Conservation (phyloP, 1,284 basidiomycete genomes). For the Tilletia indica region DNA sequence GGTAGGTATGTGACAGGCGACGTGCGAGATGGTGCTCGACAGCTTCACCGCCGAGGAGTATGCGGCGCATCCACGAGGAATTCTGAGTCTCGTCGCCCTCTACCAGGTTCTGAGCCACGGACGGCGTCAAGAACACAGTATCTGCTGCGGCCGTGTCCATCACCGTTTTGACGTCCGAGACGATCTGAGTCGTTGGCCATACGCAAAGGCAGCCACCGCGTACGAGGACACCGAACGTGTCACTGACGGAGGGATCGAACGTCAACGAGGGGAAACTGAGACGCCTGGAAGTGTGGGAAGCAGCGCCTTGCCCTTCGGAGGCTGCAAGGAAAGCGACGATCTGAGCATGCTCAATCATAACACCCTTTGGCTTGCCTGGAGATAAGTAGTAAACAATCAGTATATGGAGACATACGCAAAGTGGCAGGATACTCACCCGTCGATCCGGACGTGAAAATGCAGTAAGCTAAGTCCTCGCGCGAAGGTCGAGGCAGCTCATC, state of each 20-base stretch:
- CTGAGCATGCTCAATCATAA: neutral
- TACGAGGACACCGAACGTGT: constrained; percentile 18
- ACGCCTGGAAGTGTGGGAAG: neutral
- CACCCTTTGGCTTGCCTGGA: neutral
- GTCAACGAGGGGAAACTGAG: constrained; percentile 17
- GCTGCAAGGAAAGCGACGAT: neutral
- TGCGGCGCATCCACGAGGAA: neutral
- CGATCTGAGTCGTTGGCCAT: constrained; percentile 10
- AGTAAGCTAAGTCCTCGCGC: neutral
- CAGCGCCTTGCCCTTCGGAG: neutral
- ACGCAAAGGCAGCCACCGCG: constrained; percentile 15
- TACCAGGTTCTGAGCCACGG: constrained; percentile 10
- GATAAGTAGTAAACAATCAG: neutral
- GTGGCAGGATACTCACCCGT: neutral
- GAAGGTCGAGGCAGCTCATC: neutral
- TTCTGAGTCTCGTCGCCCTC: neutral
- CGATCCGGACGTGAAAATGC: neutral
- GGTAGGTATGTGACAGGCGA: neutral
- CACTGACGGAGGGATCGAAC: constrained; percentile 15
- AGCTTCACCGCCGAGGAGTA: constrained; percentile 7
- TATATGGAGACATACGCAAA: neutral
- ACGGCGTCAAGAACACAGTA: constrained; percentile 16
- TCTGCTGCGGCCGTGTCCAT: neutral
- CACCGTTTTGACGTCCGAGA: constrained; percentile 8
- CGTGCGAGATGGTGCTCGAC: constrained; percentile 9